Percentiles rank a stretch among this genome's conserved stretches.
These are phyloP conservation scores for Cryptococcus sp. DNA, from an alignment of 1,284 basidiomycete genomes.

Conservation along the genomic window DNA sequence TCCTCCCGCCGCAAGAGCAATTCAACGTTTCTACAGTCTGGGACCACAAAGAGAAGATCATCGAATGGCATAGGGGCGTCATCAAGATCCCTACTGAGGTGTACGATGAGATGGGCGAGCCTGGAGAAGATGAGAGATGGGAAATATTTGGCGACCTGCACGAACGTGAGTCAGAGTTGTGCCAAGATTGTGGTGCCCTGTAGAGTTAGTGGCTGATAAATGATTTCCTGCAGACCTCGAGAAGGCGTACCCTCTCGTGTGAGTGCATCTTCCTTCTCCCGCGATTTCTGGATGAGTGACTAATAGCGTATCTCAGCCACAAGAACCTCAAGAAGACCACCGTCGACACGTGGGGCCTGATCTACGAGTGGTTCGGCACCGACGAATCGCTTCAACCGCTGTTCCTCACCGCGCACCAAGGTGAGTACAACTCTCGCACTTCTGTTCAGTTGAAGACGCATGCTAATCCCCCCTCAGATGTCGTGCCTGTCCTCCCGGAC, in stretches of 20 bases:
- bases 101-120: conserved; percentile 50
- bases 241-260: conserved; percentile 47
- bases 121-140: conserved; percentile 52
- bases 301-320: conserved; percentile 53
- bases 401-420: conserved; percentile 67
- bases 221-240: conserved; percentile 36
- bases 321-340: conserved; percentile 59
- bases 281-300: neutral
- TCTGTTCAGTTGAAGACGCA: neutral
- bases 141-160: conserved; percentile 48
- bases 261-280: conserved; percentile 9
- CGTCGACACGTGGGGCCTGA: conserved; percentile 67
- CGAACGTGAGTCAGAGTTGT: conserved; percentile 33
- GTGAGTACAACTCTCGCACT: conserved; percentile 36
- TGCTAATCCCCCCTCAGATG: conserved; percentile 53
- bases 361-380: conserved; percentile 66
- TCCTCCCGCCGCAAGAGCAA: conserved; percentile 10
- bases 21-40: conserved; percentile 18
- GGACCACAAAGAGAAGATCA: conserved; percentile 30
- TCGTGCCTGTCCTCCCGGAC: conserved; percentile 62
- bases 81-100: conserved; percentile 49
- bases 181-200: neutral
- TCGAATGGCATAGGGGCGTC: conserved; percentile 38
- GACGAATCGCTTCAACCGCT: conserved; percentile 63
- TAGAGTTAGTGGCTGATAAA: neutral